Evolutionary conservation across 768 basidiomycete genomes (phyloP), one percentile per base, ranked within the genome.

Genomic region (Rhodotorula sphaerocarpa): DNA sequence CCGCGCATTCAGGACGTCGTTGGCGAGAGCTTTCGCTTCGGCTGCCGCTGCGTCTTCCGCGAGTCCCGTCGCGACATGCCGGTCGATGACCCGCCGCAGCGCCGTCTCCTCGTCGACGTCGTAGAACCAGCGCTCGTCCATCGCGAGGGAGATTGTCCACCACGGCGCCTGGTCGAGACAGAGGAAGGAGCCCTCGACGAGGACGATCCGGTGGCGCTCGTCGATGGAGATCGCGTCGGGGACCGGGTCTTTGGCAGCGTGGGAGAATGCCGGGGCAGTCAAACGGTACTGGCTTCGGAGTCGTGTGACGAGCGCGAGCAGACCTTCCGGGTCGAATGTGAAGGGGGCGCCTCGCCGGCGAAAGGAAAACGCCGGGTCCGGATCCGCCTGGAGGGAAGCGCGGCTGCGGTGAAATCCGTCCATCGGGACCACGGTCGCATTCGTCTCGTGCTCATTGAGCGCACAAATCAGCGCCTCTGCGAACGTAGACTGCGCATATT

Each of bases 51-150:
- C 34, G 50, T 51, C 50, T 14, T 33, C 31, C 34, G 50, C 50
- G 18, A 51, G n/a, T 3, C 50, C 50, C 12, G 50, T 33, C 33
- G 21, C 31, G 34, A 51, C 34, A 21, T 51, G 50, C 2, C 50
- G 50, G 33, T 51, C n/a, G n/a, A 51, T 36, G 33, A 51, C 30
- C 23, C 50, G 33, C 4, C 34, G 5, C 14, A 51, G n/a, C 12
- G 50, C 50, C 10, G 33, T 31, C 12, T n/a, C 50, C 34, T 51
- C 50, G 3, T 21, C 21, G 21, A 51, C 50, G 50, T 31, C 18
- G 50, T 51, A 51, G 23, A 51, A 34, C 50, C 50, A 51, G 10
- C 50, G 50, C 50, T 51, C 50, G 50, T 51, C 50, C 23, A 36
- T n/a, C 50, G 34, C 50, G 34, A 16, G 23, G 23, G 50, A 23